Evolutionary conservation across 495 filamentous ascomycete genomes (phyloP).

Genomic region (Talaromyces ruber): DNA sequence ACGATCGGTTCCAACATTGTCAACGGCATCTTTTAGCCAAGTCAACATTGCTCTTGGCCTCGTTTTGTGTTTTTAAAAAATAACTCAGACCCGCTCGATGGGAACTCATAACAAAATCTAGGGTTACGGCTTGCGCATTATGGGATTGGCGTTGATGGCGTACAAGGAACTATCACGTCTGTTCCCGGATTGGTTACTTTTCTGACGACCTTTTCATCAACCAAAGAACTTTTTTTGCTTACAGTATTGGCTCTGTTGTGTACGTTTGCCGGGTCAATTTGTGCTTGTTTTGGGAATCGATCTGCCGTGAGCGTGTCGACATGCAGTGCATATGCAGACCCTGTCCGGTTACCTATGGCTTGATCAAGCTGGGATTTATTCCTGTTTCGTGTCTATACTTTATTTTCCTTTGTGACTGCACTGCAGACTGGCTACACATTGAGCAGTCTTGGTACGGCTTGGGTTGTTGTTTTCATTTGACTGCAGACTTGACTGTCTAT

Average conservation of each 20-base stretch:
- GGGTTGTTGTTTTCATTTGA: background rate
- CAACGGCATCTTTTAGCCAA: conserved; percentile 72
- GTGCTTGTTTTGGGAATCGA: background rate
- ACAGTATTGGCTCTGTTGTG: background rate
- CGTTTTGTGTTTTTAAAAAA: conserved; percentile 4
- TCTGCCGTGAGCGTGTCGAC: background rate
- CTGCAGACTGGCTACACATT: background rate
- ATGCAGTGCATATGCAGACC: background rate
- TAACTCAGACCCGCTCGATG: background rate
- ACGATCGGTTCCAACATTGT: conserved; percentile 89
- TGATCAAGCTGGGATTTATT: background rate
- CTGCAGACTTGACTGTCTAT: background rate
- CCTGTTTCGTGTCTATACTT: conserved; percentile 1
- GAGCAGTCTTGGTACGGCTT: background rate
- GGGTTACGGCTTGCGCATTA: conserved; percentile 3
- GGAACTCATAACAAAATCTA: background rate
- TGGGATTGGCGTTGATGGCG: conserved; percentile 7
- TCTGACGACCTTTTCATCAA: background rate
- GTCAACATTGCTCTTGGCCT: background rate
- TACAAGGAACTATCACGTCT: background rate
- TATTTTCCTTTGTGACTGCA: background rate
- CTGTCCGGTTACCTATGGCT: background rate
- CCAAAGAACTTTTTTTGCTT: background rate
- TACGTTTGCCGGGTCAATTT: background rate
- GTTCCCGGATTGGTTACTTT: conserved; percentile 1